Conservation (phyloP, 441 rosid species). For the Dalechampia spathulata region DNA sequence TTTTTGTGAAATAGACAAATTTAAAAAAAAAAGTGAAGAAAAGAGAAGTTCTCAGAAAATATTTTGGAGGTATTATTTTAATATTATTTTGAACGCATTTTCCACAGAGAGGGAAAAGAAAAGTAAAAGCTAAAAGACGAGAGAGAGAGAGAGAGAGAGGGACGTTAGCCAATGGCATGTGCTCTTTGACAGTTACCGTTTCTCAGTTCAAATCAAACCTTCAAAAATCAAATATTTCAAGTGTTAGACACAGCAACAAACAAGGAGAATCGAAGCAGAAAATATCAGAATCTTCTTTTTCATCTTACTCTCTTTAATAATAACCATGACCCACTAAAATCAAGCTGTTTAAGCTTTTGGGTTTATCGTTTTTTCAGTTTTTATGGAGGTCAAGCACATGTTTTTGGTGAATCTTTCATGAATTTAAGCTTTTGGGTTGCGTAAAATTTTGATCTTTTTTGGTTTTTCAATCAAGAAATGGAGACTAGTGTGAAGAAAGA, state of each 20-base stretch:
- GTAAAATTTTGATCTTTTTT: neutral
- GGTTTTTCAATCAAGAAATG: constrained; percentile 37
- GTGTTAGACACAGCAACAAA: neutral
- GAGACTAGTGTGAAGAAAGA: constrained; percentile 39
- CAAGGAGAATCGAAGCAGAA: neutral
- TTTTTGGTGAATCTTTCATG: constrained; percentile 8
- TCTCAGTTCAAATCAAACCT: constrained; percentile 13
- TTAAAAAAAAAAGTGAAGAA: no score
- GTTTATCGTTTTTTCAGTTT: neutral
- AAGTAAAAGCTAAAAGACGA: neutral
- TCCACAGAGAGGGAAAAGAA: constrained; percentile 12
- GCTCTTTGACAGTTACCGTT: constrained; percentile 19
- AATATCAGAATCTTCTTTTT: neutral
- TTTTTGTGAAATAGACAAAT: no score
- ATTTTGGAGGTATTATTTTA: no score
- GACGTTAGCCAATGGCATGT: constrained; percentile 40
- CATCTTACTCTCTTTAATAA: neutral
- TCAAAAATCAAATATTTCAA: constrained; percentile 25
- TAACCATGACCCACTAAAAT: constrained; percentile 11
- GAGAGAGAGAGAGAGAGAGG: constrained; percentile 17
- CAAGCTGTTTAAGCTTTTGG: constrained; percentile 5
- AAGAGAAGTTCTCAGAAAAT: no score
- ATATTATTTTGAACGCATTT: constrained; percentile 31
- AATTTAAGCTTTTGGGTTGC: constrained; percentile 15
- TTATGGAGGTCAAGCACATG: constrained; percentile 1